phyloP scores from a whole-genome alignment of 768 basidiomycete species.

The Exidia glandulosa region DNA sequence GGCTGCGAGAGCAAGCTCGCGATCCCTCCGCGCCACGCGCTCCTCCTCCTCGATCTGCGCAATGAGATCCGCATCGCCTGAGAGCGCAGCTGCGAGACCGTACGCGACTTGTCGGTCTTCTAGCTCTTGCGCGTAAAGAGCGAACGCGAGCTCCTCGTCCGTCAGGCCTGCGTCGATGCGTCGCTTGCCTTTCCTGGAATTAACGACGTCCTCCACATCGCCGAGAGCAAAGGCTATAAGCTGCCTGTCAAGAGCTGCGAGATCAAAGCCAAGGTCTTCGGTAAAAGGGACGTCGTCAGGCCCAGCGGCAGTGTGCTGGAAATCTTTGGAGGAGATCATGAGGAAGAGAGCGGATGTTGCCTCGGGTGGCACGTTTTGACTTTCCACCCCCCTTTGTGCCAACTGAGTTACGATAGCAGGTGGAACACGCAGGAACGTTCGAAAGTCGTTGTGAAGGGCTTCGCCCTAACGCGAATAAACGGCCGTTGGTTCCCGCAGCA shows the following conservation, averaged over 20 bases:
- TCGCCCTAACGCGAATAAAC: too few relatives aligned
- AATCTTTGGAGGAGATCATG: neutral
- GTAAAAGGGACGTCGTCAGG: neutral
- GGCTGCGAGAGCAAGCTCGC: slow-evolving; percentile 28
- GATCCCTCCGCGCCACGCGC: slow-evolving; percentile 30
- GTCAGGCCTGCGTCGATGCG: slow-evolving; percentile 19
- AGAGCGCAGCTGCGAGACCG: slow-evolving; percentile 32
- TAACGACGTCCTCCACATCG: slow-evolving; percentile 29
- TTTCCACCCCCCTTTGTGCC: too few relatives aligned
- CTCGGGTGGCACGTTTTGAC: too few relatives aligned
- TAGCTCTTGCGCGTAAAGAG: slow-evolving; percentile 28
- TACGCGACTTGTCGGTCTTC: slow-evolving; percentile 28
- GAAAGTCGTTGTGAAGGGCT: too few relatives aligned
- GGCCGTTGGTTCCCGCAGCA: too few relatives aligned
- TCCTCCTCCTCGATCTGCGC: slow-evolving; percentile 22
- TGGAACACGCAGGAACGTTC: too few relatives aligned
- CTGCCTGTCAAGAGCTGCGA: neutral
- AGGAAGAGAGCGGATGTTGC: neutral
- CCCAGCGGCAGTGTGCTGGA: too few relatives aligned
- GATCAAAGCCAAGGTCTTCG: neutral
- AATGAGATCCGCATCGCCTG: slow-evolving; percentile 23
- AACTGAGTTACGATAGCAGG: too few relatives aligned
- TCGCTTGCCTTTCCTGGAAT: slow-evolving; percentile 21
- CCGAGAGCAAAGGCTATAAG: slow-evolving; percentile 14
- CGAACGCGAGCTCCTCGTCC: slow-evolving; percentile 37